Evolutionary conservation across 192 early-diverging fungal genomes (phyloP).

Genomic region (Diversispora eburnea): DNA sequence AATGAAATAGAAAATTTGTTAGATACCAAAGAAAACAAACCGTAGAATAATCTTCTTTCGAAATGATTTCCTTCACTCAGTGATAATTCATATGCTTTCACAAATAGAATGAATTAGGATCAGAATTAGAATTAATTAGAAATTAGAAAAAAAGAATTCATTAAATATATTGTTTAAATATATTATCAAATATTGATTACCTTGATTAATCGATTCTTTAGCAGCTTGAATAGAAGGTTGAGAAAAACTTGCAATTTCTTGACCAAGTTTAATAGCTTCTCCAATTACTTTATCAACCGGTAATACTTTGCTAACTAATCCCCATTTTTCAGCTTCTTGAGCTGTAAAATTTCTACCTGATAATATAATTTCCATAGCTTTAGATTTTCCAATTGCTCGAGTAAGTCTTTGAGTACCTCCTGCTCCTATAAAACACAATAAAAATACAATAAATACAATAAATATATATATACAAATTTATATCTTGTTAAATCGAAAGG

Average conservation of each 20-base stretch:
- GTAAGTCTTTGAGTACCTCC: slow-evolving; percentile 84
- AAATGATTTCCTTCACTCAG: slow-evolving; percentile 81
- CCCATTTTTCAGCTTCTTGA: slow-evolving; percentile 76
- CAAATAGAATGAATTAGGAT: not conserved
- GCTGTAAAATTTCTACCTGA: slow-evolving; percentile 86
- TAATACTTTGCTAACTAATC: slow-evolving; percentile 87
- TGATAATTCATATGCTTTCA: slow-evolving; percentile 81
- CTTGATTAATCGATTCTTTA: slow-evolving; percentile 92
- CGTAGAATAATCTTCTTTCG: slow-evolving; percentile 94
- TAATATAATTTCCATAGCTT: slow-evolving; percentile 96
- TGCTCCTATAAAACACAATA: slow-evolving; percentile 42
- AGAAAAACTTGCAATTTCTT: slow-evolving; percentile 81
- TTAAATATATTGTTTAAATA: not conserved
- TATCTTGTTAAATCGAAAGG: not conserved
- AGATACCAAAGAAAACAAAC: slow-evolving; percentile 79
- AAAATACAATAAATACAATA: slow-evolving; percentile 4
- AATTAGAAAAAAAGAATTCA: not conserved
- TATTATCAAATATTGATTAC: slow-evolving; percentile 35
- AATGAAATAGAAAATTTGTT: not conserved
- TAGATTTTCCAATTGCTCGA: slow-evolving; percentile 93
- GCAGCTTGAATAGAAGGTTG: slow-evolving; percentile 87
- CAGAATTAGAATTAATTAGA: too few species aligned
- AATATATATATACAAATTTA: too few species aligned
- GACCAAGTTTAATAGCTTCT: slow-evolving; percentile 85
- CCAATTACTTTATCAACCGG: slow-evolving; percentile 84